phyloP scores from a whole-genome alignment of 2,329 filamentous ascomycete species.

The Zymoseptoria brevis region DNA sequence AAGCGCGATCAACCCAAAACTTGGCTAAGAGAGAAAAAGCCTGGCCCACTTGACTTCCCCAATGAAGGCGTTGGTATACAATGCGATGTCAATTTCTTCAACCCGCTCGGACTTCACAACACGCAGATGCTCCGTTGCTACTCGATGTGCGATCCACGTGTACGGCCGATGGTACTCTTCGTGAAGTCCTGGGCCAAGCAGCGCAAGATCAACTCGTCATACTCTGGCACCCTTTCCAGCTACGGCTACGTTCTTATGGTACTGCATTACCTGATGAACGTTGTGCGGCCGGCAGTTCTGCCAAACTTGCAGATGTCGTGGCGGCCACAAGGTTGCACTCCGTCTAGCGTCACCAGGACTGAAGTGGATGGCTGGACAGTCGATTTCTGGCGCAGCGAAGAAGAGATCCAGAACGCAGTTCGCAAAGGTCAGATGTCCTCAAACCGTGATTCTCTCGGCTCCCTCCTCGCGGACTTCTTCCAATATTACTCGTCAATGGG shows the following conservation, averaged over 20 bases:
- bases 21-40: slow-evolving; percentile 41
- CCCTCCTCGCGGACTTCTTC: slow-evolving; percentile 75
- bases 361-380: slow-evolving; percentile 54
- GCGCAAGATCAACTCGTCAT: slow-evolving; percentile 77
- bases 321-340: slow-evolving; percentile 33
- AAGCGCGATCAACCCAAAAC: slow-evolving; percentile 15
- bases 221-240: slow-evolving; percentile 76
- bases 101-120: slow-evolving; percentile 75
- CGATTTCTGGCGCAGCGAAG: slow-evolving; percentile 70
- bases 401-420: slow-evolving; percentile 57
- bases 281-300: slow-evolving; percentile 71
- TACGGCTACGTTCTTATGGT: slow-evolving; percentile 93
- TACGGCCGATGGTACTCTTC: slow-evolving; percentile 71
- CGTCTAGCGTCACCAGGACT: slow-evolving; percentile 16
- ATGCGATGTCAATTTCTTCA: slow-evolving; percentile 88
- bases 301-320: slow-evolving; percentile 66
- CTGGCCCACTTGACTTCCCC: slow-evolving; percentile 62
- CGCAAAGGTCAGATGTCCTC: slow-evolving; percentile 51
- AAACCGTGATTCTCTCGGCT: slow-evolving; percentile 63
- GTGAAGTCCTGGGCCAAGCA: slow-evolving; percentile 86
- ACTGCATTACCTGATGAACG: slow-evolving; percentile 78
- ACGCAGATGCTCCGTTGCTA: slow-evolving; percentile 78
- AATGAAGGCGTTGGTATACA: slow-evolving; percentile 71
- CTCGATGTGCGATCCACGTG: slow-evolving; percentile 66
- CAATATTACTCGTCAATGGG: slow-evolving; percentile 63